phyloP scores from a whole-genome alignment of 106 monocot genomes.

The Allium fistulosum region DNA sequence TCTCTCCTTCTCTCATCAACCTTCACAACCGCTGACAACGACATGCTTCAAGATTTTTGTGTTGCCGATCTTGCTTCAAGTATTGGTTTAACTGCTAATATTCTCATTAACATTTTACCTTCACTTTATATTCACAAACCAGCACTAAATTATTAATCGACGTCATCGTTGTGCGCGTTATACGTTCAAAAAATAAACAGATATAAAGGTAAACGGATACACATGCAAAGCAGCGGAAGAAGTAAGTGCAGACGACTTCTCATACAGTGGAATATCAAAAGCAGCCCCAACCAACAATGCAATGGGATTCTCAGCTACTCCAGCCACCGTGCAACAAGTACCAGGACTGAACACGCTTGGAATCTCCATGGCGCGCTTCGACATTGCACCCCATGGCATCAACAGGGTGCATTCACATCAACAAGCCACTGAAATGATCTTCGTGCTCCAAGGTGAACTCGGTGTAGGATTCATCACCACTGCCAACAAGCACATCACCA shows the following conservation, averaged over 20 bases:
- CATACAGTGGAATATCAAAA: slow-evolving; percentile 24
- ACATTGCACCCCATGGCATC: slow-evolving; percentile 31
- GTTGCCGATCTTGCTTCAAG: slow-evolving; percentile 32
- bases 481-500: slow-evolving; percentile 14
- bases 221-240: slow-evolving; percentile 31
- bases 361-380: slow-evolving; percentile 40
- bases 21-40: slow-evolving; percentile 25
- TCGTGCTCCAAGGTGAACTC: slow-evolving; percentile 16
- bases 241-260: slow-evolving; percentile 36
- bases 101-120: neutral
- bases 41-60: slow-evolving; percentile 61
- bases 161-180: neutral
- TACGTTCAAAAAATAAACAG: slow-evolving; percentile 1
- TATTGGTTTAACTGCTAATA: neutral
- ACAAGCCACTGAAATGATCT: slow-evolving; percentile 27
- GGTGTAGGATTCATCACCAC: neutral
- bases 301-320: slow-evolving; percentile 28
- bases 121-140: neutral
- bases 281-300: slow-evolving; percentile 49
- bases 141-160: neutral
- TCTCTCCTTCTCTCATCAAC: neutral
- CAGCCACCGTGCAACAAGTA: slow-evolving; percentile 33
- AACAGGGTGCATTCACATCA: slow-evolving; percentile 29
- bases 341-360: slow-evolving; percentile 72
- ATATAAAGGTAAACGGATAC: slow-evolving; percentile 43